Evolutionary conservation across 352 stramenopile genomes (phyloP), one percentile per base, ranked within the genome.

Genomic region (Pythium dissotocum): DNA sequence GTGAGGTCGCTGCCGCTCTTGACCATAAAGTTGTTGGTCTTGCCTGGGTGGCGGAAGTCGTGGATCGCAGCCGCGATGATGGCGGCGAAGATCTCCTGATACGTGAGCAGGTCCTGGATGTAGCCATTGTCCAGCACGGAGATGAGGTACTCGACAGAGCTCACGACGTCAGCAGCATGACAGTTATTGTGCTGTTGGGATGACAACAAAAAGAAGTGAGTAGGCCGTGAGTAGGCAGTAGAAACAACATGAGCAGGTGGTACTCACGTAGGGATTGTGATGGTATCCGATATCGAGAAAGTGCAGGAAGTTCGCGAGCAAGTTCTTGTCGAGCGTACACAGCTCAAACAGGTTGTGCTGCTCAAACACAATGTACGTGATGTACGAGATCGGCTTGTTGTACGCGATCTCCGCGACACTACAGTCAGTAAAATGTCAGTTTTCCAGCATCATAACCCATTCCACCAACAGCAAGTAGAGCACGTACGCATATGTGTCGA

Each of bases 21-120:
- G 63, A 94, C 77, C 73, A 94, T 85, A 33, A 94, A 95, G 63
- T 91, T 92, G 72, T 97, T 94, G 54, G 85, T 93, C 49, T 93
- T 94, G 21, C 86, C 89, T 0, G 87, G 85, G 35, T 96, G 89
- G 0, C 83, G 76, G 59, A 96, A 94, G 40, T 95, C 88, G 58
- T 96, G 89, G 49, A 95, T 89, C 1, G 89, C 88, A 0, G 88
- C 89, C 9, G 85, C 87, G 33, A 96, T 73, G 12, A 94, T 87
- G 21, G 83, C 83, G 1, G 86, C 86, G 60, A 93, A 91, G 28
- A 94, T 85, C 60, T 94, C 86, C 62, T 91, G 84, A 53, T 87
- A 88, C 7, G 85, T 94, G 53, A 94, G 79, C 40, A 91, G 63
- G 33, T 92, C 85, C 30, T 90, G 84, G 68, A 94, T 88, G 66